A percentile compares a stretch with the other conserved stretches of the same genome.
These are phyloP conservation scores for Phytophthora hybrid DNA, from an alignment of 352 stramenopile species.

Conservation along the genomic window DNA sequence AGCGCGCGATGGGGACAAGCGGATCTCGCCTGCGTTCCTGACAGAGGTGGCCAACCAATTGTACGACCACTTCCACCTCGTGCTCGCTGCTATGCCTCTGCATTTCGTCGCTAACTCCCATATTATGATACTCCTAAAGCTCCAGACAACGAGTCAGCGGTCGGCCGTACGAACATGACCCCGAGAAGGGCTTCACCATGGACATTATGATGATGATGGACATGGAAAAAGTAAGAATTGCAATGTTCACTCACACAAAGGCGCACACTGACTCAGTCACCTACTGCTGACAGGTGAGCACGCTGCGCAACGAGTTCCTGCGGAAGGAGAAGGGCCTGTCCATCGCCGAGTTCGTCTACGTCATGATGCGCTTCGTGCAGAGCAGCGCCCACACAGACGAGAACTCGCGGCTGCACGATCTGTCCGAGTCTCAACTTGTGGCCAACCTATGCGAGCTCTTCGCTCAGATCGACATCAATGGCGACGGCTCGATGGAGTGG, in stretches of 20 bases:
- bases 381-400: conserved; percentile 57
- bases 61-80: conserved; percentile 9
- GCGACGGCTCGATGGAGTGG: conserved; percentile 93
- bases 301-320: conserved; percentile 87
- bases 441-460: conserved; percentile 91
- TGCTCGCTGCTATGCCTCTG: background rate
- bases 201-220: conserved; percentile 95
- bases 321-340: conserved; percentile 82
- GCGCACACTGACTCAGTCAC: conserved; percentile 9
- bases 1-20: conserved; percentile 15
- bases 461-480: conserved; percentile 93
- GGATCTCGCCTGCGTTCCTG: conserved; percentile 44
- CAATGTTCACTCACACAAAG: background rate
- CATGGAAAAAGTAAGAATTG: conserved; percentile 72
- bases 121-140: conserved; percentile 9
- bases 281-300: conserved; percentile 58
- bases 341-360: conserved; percentile 87
- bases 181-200: conserved; percentile 88
- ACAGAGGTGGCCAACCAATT: conserved; percentile 43
- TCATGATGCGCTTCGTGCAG: conserved; percentile 88
- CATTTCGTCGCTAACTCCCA: background rate
- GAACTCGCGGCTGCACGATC: conserved; percentile 69
- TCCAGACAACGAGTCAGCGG: conserved; percentile 20
- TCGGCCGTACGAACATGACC: conserved; percentile 75
- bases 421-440: conserved; percentile 82